Conservation (phyloP, 106 monocot species). For the Acorus gramineus region DNA sequence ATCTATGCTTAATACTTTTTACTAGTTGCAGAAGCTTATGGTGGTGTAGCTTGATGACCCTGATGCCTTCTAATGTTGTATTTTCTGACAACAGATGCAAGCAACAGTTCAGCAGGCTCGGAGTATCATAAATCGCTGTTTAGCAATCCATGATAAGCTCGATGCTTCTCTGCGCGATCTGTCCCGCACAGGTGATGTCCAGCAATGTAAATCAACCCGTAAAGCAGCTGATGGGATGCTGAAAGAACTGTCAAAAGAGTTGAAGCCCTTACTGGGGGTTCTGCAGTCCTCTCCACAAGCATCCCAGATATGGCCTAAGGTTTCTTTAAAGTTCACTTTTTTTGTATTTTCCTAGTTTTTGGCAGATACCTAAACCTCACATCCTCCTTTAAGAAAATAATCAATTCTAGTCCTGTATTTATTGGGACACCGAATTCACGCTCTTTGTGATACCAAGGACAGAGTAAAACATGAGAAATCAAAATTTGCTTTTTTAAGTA, state of each 20-base stretch:
- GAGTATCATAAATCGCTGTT: slow-evolving; percentile 49
- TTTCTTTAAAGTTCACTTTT: slow-evolving; percentile 12
- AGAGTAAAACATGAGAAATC: no score
- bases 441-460: no score
- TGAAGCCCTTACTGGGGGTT: slow-evolving; percentile 54
- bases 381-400: no score
- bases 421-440: no score
- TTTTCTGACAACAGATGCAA: slow-evolving; percentile 49
- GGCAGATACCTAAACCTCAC: no score
- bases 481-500: no score
- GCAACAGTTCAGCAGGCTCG: slow-evolving; percentile 56
- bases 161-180: slow-evolving; percentile 78
- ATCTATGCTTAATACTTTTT: no score
- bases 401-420: no score
- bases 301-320: slow-evolving; percentile 84
- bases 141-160: slow-evolving; percentile 74
- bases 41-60: no score
- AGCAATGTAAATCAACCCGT: slow-evolving; percentile 73
- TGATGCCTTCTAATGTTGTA: no score
- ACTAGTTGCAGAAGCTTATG: no score
- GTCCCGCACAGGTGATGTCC: slow-evolving; percentile 75
- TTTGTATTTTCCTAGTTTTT: not conserved
- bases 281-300: slow-evolving; percentile 81
- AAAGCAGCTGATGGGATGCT: slow-evolving; percentile 65
- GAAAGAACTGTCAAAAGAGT: slow-evolving; percentile 75